Evolutionary conservation across 1,284 basidiomycete genomes (phyloP).

Genomic region (Rhodotorula sp.): DNA sequence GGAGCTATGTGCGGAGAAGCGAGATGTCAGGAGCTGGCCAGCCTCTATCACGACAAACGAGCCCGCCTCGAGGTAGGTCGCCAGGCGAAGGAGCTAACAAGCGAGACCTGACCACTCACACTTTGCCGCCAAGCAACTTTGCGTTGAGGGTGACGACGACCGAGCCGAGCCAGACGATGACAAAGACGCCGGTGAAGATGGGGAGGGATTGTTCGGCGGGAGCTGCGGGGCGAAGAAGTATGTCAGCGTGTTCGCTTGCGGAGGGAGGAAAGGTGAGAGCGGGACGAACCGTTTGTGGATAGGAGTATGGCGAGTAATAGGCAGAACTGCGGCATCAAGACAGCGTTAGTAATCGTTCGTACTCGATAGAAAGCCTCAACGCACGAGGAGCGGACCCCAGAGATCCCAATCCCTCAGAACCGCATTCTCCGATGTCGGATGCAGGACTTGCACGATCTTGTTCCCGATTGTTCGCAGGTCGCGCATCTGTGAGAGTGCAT

Average conservation of each 20-base stretch:
- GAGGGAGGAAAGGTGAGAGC: too few relatives aligned
- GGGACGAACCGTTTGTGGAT: constrained; percentile 70
- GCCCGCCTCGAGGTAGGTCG: too few relatives aligned
- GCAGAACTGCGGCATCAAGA: constrained; percentile 55
- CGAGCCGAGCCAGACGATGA: constrained; percentile 83
- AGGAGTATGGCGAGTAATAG: constrained; percentile 80
- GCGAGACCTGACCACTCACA: constrained; percentile 57
- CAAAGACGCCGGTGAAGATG: constrained; percentile 85
- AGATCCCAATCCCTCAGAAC: constrained; percentile 89
- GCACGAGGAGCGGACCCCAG: constrained; percentile 80
- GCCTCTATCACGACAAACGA: too few relatives aligned
- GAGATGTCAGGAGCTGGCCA: background rate
- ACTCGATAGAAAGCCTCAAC: background rate
- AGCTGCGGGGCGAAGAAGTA: constrained; percentile 54
- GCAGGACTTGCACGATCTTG: constrained; percentile 87
- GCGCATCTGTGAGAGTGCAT: constrained; percentile 54
- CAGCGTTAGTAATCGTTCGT: background rate
- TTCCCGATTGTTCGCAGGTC: constrained; percentile 84
- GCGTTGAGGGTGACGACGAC: constrained; percentile 87
- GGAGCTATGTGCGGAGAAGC: constrained; percentile 57
- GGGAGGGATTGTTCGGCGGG: constrained; percentile 76
- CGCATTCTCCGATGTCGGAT: constrained; percentile 67
- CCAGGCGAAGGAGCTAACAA: too few relatives aligned
- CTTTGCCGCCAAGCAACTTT: constrained; percentile 90
- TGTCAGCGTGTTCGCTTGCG: background rate